Evolutionary conservation across 2,329 filamentous ascomycete species (phyloP).

Genomic region (Westerdykella ornata): DNA sequence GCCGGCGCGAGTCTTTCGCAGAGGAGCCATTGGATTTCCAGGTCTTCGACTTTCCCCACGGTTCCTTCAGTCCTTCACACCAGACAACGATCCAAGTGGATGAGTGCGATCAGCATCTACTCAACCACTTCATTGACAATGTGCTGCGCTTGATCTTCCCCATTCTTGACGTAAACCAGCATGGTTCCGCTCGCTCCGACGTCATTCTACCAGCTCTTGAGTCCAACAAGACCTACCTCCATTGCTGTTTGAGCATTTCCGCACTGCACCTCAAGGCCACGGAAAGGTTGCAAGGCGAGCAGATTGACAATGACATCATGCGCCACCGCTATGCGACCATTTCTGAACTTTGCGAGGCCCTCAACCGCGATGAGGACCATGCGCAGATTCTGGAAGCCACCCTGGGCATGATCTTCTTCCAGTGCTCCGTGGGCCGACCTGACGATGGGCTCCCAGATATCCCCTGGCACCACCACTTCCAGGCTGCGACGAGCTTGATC

Average conservation of each 20-base stretch:
- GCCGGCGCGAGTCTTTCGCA: constrained; percentile 59
- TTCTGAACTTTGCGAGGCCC: constrained; percentile 72
- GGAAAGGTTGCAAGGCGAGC: constrained; percentile 57
- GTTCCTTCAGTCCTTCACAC: constrained; percentile 52
- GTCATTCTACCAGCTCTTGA: constrained; percentile 82
- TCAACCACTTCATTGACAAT: constrained; percentile 85
- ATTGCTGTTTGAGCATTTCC: constrained; percentile 90
- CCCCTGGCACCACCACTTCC: constrained; percentile 95
- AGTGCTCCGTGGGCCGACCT: constrained; percentile 80
- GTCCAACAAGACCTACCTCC: constrained; percentile 85
- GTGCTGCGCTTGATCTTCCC: constrained; percentile 88
- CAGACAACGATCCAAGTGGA: constrained; percentile 75
- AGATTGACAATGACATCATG: constrained; percentile 86
- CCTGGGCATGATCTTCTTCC: constrained; percentile 92
- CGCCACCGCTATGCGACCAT: constrained; percentile 86
- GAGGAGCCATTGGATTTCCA: constrained; percentile 59
- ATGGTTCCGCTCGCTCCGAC: constrained; percentile 71
- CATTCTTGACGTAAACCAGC: constrained; percentile 82
- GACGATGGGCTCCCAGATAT: constrained; percentile 85
- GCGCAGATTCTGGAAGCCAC: constrained; percentile 86
- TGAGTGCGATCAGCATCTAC: constrained; percentile 75
- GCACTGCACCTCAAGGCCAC: constrained; percentile 87
- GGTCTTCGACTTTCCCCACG: constrained; percentile 76
- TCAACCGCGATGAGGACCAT: constrained; percentile 75
- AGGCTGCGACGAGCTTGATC: constrained; percentile 78